phyloP scores from a whole-genome alignment of 2,329 filamentous ascomycete species.

The Penicillium hordei region DNA sequence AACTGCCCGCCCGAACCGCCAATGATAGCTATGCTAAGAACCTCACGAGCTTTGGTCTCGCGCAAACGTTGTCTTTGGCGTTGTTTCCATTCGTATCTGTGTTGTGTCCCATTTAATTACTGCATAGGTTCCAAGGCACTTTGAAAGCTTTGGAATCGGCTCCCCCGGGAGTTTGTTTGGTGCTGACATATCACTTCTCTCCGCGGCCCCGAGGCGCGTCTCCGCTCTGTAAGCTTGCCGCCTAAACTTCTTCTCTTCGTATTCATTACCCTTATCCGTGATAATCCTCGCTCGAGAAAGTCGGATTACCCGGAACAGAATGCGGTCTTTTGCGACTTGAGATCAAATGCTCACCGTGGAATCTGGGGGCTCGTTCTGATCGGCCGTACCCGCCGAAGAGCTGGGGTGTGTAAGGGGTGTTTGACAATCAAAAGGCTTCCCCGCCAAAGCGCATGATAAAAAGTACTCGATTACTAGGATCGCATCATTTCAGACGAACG shows the following conservation, averaged over 20 bases:
- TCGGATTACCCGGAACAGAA: conserved; percentile 11
- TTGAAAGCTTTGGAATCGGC: neutral
- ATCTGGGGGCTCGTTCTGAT: conserved; percentile 7
- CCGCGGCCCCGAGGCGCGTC: conserved; percentile 17
- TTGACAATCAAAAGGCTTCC: neutral
- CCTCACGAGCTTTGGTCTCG: conserved; percentile 17
- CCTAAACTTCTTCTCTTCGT: conserved; percentile 7
- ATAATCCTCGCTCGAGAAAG: neutral
- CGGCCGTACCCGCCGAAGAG: conserved; percentile 11
- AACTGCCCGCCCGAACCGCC: conserved; percentile 7
- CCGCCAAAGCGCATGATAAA: neutral
- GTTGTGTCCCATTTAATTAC: neutral
- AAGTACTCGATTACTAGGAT: neutral
- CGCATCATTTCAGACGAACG: neutral
- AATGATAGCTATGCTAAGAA: conserved; percentile 8
- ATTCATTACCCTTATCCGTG: conserved; percentile 5
- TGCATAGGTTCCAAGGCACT: neutral
- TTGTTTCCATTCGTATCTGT: conserved; percentile 3
- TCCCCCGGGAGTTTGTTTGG: neutral
- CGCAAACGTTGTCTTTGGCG: neutral
- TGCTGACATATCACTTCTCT: conserved; percentile 27
- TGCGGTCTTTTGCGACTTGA: conserved; percentile 20
- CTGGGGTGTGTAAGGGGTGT: conserved; percentile 9
- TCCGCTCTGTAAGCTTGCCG: conserved; percentile 13
- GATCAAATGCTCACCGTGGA: conserved; percentile 13